Conservation (phyloP, 2,329 filamentous ascomycete genomes). For the Colletotrichum limetticola region DNA sequence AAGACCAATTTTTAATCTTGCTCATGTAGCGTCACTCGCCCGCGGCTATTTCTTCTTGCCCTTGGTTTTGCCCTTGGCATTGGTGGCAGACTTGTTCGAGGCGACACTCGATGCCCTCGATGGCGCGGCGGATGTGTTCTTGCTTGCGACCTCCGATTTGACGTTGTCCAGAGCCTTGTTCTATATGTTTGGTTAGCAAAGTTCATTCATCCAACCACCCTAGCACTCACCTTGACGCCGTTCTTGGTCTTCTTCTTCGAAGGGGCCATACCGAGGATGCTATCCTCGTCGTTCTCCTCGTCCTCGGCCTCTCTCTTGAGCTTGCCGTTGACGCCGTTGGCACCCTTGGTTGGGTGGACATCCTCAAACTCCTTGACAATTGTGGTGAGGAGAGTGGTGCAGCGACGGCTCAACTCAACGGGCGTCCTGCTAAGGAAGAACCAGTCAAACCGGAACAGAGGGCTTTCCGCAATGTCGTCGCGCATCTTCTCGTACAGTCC, state of each 20-base stretch:
- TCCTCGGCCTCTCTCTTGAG: slow-evolving; percentile 82
- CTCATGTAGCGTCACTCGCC: slow-evolving; percentile 2
- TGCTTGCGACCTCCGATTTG: slow-evolving; percentile 76
- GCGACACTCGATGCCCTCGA: slow-evolving; percentile 91
- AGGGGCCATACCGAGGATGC: slow-evolving; percentile 82
- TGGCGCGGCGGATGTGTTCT: slow-evolving; percentile 78
- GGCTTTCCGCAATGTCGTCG: slow-evolving; percentile 95
- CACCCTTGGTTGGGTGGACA: slow-evolving; percentile 58
- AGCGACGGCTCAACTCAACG: slow-evolving; percentile 90
- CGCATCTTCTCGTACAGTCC: slow-evolving; percentile 92
- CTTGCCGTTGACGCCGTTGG: slow-evolving; percentile 73
- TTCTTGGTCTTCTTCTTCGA: slow-evolving; percentile 96
- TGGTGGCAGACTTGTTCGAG: slow-evolving; percentile 71
- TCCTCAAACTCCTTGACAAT: slow-evolving; percentile 95
- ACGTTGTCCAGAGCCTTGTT: slow-evolving; percentile 94
- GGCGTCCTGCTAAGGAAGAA: slow-evolving; percentile 97
- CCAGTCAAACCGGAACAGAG: slow-evolving; percentile 98
- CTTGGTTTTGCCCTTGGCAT: slow-evolving; percentile 55
- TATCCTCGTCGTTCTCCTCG: slow-evolving; percentile 86
- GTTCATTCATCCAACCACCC: slow-evolving; percentile 26
- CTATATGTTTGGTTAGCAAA: slow-evolving; percentile 56
- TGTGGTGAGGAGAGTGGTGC: slow-evolving; percentile 92
- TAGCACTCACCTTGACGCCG: slow-evolving; percentile 78
- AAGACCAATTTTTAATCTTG: slow-evolving; percentile 1
- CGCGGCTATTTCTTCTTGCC: slow-evolving; percentile 62